Base-by-base conservation (phyloP, 495 filamentous ascomycete genomes). In the Daldinia concentrica region DNA sequence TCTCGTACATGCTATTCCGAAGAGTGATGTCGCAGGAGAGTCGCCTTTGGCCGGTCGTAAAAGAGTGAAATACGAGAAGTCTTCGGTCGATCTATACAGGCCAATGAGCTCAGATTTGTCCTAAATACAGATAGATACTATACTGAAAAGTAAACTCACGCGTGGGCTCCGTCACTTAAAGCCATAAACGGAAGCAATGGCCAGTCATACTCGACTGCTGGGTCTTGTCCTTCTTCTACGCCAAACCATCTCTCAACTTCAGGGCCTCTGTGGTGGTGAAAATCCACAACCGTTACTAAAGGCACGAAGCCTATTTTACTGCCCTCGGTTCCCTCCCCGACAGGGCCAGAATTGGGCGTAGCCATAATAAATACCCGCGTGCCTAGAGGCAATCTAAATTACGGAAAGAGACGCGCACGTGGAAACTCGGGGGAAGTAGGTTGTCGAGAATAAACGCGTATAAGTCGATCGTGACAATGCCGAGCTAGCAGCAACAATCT, bases 11-110 rank as follows among this genome's bases (percentile, higher is more conserved):
- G 94, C 92, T 72, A 99, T 98, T 66, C 95, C 95, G 79, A 99
- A 98, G 24, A 98, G 88, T 30, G 93, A 97, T 0, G 92, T 94
- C 3, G 90, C 87, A n/a, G 90, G 85, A 8, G 76, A 74, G 5
- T 79, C 79, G 39, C 81, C 77, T 34, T 86, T 88, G 39, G 86
- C 89, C 56, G 89, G 89, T 50, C 89, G 89, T 51, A 91, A 86
- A 41, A 99, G 90, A 14, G 96, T 98, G 80, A 99, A 99, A 82
- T 98, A 99, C 59, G 93, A 97, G 84, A 98, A 98, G 79, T 98
- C 95, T 79, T 99, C 95, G 26, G 89, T 90, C 8, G 92, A 87
- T 41, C 92, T 95, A 72, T 43, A 56, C n/a, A n/a, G 6, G 12
- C 27, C 56, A 29, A 56, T 66, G 63, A 66, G 56, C 45, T 34